phyloP scores from a whole-genome alignment of 177 flowering plant species.

The Vitis hybrid region DNA sequence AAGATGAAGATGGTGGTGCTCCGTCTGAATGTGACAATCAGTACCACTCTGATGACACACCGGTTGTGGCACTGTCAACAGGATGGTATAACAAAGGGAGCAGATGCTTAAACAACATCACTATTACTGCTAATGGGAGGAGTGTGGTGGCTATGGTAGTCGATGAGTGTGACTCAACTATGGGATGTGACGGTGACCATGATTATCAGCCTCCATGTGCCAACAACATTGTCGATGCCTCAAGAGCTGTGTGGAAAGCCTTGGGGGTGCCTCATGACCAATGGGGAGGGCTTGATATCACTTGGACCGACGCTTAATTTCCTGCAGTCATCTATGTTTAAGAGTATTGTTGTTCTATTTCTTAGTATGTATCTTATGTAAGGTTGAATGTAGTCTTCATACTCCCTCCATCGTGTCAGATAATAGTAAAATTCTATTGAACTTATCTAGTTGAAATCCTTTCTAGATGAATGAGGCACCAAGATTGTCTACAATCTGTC shows the following conservation, averaged over 20 bases:
- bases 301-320: constrained; percentile 6
- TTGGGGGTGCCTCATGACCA: constrained; percentile 30
- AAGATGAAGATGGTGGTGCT: constrained; percentile 22
- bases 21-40: constrained; percentile 10
- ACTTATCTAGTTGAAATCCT: too few relatives aligned
- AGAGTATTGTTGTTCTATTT: too few relatives aligned
- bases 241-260: constrained; percentile 36
- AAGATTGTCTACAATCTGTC: too few relatives aligned
- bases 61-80: constrained; percentile 32
- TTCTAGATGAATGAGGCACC: too few relatives aligned
- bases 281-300: constrained; percentile 25
- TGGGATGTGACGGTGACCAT: constrained; percentile 25
- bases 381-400: too few relatives aligned
- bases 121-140: constrained; percentile 25
- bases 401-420: too few relatives aligned
- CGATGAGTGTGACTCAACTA: constrained; percentile 27
- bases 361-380: too few relatives aligned
- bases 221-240: constrained; percentile 37
- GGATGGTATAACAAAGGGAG: constrained; percentile 13
- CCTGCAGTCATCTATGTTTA: too few relatives aligned
- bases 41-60: constrained; percentile 16
- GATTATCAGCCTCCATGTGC: constrained; percentile 26
- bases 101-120: constrained; percentile 23
- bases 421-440: too few relatives aligned
- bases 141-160: constrained; percentile 24